Evolutionary conservation across 257 asterid genomes (phyloP), one percentile per base, ranked within the genome.

Genomic region (Penstemon eatonii): DNA sequence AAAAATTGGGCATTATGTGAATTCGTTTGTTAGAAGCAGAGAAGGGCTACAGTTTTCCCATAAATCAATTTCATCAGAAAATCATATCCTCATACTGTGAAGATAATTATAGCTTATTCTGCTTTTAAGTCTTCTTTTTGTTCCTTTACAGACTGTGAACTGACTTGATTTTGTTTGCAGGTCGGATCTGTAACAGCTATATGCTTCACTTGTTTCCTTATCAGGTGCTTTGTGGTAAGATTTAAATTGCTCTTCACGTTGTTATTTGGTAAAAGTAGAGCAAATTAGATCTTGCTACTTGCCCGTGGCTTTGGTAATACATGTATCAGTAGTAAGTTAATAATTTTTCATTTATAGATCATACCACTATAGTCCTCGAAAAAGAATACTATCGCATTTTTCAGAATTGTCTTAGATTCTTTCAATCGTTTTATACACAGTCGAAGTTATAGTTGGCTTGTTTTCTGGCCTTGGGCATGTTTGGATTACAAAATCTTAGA

Each of bases 161-260:
- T 82, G 58, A 72, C 71, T 44, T 18, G 41, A 62, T 37, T 38
- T 51, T 4, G 19, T 71, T 52, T 73, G 52, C 91, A 92, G 98
- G 98, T 92, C 66, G 97, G 98, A 79, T 92, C 90, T 51, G 98
- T 92, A 72, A 92, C 98, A 6, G 96, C 93, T 42, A 86, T 90
- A 81, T 92, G 97, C 81, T 92, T 90, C 83, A 80, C 87, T 66
- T 92, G 97, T 77, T 92, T 92, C 76, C 89, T 92, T 58, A 76
- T 92, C 73, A 79, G 98, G 65, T 87, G 95, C 80, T 89, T 87
- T 49, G 91, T 89, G 95, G 98, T 92, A 80, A 79, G 96, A 58
- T 56, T 66, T 42, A 44, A 36, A 51, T 52, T 70, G n/a, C 43
- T 46, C 66, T 69, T 62, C 78, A 62, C 60, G 51, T 78, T 68